These are phyloP conservation scores for Rhynchospora breviuscula DNA, from an alignment of 176 grass and related monocot genomes.

Conservation along the genomic window DNA sequence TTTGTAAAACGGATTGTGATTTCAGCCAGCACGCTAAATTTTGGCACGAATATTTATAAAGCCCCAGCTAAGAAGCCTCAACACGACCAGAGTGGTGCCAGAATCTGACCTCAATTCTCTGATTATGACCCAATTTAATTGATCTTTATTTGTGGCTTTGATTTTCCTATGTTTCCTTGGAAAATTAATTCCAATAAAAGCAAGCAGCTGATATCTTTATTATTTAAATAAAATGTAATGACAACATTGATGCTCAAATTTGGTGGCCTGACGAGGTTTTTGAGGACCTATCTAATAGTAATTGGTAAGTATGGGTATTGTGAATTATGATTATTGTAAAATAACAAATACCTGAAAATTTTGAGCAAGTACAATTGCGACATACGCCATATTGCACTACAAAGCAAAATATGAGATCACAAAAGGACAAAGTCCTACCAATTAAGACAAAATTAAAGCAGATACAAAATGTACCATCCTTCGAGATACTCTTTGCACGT, in stretches of 20 bases:
- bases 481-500: constrained; percentile 78
- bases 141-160: not conserved
- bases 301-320: not conserved
- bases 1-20: not conserved
- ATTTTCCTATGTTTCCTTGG: not conserved
- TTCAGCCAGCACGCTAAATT: not conserved
- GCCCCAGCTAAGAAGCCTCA: not conserved
- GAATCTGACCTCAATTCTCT: not conserved
- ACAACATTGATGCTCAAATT: not conserved
- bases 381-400: constrained; percentile 90
- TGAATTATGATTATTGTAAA: not conserved
- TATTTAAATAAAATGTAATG: not conserved
- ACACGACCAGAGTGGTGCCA: not conserved
- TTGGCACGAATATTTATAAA: not conserved
- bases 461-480: constrained; percentile 59
- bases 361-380: constrained; percentile 77
- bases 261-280: not conserved
- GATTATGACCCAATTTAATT: not conserved
- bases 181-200: not conserved
- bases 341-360: constrained; percentile 76
- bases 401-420: constrained; percentile 13
- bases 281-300: not conserved
- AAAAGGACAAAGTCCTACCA: not conserved
- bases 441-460: not conserved
- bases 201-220: not conserved